Evolutionary conservation across 768 basidiomycete genomes (phyloP), one percentile per base, ranked within the genome.

Genomic region (Dentipellis fragilis): DNA sequence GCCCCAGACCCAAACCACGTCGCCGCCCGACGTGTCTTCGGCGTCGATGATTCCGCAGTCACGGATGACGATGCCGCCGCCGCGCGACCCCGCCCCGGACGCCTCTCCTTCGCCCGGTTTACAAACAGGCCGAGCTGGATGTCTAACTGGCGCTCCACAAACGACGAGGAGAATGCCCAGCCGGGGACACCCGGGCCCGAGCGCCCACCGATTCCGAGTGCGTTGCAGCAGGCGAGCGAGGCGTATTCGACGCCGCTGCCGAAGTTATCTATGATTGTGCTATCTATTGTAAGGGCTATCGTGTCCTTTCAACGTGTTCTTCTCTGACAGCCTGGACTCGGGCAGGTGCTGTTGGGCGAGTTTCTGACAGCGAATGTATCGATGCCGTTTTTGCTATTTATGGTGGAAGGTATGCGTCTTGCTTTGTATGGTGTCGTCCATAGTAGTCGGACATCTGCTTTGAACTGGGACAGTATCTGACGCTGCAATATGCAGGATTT

Each of bases 291-390:
- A 9, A 49, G 48, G 14, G 10, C 10, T 90, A 94, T 14, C 16
- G n/a, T 12, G 29, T 37, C 21, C 29, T 23, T 29, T 49, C 19
- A 12, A 11, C 4, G 34, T 34, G 52, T 42, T 10, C 17, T 36
- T 47, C 14, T 29, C 35, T 22, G 29, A 39, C 39, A 22, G 50
- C 36, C 16, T 22, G 19, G 12, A 38, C n/a, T 56, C 93, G 92
- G n/a, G 1, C 16, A 49, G 48, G 88, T 88, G 4, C 88, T 96
- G 86, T 80, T 97, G 11, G 93, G 93, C 49, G 95, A 98, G 71
- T 93, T 98, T 67, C 71, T 97, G 45, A 89, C 85, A 4, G 94
- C 96, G 19, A 95, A 95, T 67, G 89, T 92, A 48, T 90, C 87
- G 22, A 90, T 85, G 35, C 94, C 93, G 7, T 96, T 95, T 67